A percentile compares a stretch with the other conserved stretches of the same genome.
Evolutionary conservation across 257 asterid species (phyloP).

Genomic region (Solanum bulbocastanum): DNA sequence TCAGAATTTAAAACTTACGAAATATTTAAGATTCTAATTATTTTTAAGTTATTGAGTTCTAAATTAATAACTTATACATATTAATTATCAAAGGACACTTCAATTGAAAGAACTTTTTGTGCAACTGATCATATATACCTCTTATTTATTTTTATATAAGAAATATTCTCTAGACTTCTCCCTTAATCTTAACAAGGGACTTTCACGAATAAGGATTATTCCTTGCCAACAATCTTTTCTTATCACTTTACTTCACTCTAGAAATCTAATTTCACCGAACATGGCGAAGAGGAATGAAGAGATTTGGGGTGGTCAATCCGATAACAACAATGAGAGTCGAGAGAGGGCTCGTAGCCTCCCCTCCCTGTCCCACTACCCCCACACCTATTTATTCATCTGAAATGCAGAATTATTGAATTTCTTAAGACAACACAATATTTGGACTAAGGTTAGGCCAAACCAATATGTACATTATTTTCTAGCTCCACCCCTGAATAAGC

Average conservation of each 20-base stretch:
- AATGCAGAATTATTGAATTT: not conserved
- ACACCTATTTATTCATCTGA: not conserved
- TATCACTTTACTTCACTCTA: not conserved
- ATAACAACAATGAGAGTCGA: not conserved
- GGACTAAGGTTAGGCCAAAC: fast-evolving
- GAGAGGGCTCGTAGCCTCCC: not conserved
- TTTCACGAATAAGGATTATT: not conserved
- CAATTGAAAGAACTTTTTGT: not conserved
- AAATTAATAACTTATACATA: not conserved
- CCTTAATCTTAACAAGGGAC: not conserved
- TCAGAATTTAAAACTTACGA: not conserved
- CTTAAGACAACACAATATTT: too few species aligned
- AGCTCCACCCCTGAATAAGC: not conserved
- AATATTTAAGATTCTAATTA: not conserved
- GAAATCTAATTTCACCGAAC: not conserved
- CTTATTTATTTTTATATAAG: not conserved
- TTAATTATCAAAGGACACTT: not conserved
- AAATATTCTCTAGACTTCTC: not conserved
- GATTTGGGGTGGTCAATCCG: not conserved
- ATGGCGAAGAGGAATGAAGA: not conserved
- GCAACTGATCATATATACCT: not conserved
- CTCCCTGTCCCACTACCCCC: not conserved
- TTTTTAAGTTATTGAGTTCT: not conserved
- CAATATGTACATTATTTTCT: too few species aligned
- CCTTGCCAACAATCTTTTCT: not conserved